These are phyloP conservation scores for Solanum appendiculatum DNA, from an alignment of 257 asterid genomes.

Conservation along the genomic window DNA sequence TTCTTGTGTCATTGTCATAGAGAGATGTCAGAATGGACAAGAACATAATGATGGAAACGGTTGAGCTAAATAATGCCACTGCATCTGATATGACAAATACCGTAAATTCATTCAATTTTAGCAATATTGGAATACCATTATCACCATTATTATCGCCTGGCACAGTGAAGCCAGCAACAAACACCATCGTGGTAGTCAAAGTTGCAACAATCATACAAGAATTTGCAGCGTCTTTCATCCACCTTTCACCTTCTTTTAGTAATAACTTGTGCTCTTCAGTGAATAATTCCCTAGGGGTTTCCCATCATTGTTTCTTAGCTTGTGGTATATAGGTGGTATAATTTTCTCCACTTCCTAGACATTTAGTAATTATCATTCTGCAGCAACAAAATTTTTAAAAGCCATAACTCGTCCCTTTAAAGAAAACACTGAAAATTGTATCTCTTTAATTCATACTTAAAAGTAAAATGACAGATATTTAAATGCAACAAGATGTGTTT, in stretches of 20 bases:
- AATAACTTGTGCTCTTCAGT: conserved; percentile 11
- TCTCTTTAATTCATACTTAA: not conserved
- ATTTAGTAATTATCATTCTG: not conserved
- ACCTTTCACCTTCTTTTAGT: conserved; percentile 17
- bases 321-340: conserved; percentile 3
- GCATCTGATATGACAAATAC: conserved; percentile 14
- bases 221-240: conserved; percentile 27
- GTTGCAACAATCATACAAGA: conserved; percentile 30
- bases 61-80: not conserved
- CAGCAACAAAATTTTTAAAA: not conserved
- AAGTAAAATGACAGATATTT: no score
- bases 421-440: not conserved
- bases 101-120: not conserved
- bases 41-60: not conserved
- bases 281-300: conserved; percentile 10
- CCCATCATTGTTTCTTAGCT: not conserved
- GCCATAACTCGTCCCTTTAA: not conserved
- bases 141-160: conserved; percentile 18
- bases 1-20: not conserved
- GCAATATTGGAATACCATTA: conserved; percentile 13
- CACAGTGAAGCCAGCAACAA: conserved; percentile 24
- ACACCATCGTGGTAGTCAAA: conserved; percentile 22
- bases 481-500: not conserved
- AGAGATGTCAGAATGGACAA: conserved; percentile 2
- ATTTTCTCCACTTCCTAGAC: not conserved